These are phyloP conservation scores for Citropsis articulata DNA, from an alignment of 345 rosid species.

Conservation along the genomic window DNA sequence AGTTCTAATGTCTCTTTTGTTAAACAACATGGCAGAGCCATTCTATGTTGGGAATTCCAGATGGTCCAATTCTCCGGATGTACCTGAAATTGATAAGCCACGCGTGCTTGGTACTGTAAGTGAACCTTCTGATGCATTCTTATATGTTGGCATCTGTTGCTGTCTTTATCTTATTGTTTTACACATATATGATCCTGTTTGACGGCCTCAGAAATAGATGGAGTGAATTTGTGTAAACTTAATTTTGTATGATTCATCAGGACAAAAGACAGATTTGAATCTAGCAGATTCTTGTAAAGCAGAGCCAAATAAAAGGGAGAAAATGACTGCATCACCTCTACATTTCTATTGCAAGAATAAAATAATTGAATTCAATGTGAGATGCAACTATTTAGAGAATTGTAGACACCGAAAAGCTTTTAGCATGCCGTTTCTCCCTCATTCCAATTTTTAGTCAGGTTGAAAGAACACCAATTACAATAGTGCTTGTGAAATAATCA, in stretches of 20 bases:
- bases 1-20: conserved; percentile 14
- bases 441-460: neutral
- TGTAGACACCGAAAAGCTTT: neutral
- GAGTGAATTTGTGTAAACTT: neutral
- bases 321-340: neutral
- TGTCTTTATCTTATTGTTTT: neutral
- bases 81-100: conserved; percentile 45
- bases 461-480: neutral
- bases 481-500: neutral
- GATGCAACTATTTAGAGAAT: neutral
- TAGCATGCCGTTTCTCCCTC: neutral
- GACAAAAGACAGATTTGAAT: neutral
- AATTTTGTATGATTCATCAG: neutral
- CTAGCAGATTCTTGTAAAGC: neutral
- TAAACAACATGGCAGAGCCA: conserved; percentile 45
- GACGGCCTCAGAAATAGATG: neutral
- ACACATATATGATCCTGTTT: neutral
- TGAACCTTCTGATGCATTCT: conserved; percentile 25
- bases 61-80: conserved; percentile 39
- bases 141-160: conserved; percentile 4
- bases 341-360: neutral
- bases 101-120: conserved; percentile 53
- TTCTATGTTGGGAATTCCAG: conserved; percentile 51
- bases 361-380: neutral
- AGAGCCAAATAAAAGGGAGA: neutral